Percentiles rank a stretch among this genome's conserved stretches.
These are phyloP conservation scores for Sporisorium reilianum DNA, from an alignment of 1,284 basidiomycete genomes.

Conservation along the genomic window DNA sequence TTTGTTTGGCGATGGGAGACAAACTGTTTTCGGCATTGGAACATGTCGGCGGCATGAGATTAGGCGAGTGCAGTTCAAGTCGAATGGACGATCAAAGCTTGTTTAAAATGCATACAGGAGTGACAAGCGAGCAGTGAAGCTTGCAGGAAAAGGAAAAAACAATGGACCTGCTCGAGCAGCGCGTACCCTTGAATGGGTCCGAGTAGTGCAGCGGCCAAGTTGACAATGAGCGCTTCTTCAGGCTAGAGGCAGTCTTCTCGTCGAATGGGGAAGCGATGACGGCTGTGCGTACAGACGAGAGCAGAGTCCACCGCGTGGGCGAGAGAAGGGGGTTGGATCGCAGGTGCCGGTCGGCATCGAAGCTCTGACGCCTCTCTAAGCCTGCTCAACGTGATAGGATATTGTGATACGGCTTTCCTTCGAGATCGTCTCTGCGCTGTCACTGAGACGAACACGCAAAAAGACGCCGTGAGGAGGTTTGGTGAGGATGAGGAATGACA, in stretches of 20 bases:
- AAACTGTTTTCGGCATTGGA: slow-evolving; percentile 22
- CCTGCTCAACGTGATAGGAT: not conserved
- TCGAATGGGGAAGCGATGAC: too few relatives aligned
- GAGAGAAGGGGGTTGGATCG: slow-evolving; percentile 5
- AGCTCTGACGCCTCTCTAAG: not conserved
- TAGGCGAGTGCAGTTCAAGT: not conserved
- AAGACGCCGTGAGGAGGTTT: not conserved
- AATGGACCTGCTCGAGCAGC: not conserved
- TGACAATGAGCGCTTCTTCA: not conserved
- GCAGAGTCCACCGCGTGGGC: slow-evolving; percentile 2
- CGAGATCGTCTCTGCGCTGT: not conserved
- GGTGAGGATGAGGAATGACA: slow-evolving; percentile 13
- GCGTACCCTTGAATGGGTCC: not conserved
- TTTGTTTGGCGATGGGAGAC: not conserved
- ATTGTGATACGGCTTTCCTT: not conserved
- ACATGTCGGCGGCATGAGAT: slow-evolving; percentile 35
- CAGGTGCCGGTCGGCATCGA: slow-evolving; percentile 8
- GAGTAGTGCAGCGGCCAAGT: not conserved
- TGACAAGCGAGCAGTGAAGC: not conserved
- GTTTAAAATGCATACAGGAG: slow-evolving; percentile 1
- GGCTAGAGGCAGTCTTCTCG: not conserved
- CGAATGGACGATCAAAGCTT: not conserved
- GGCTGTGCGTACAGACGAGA: not conserved
- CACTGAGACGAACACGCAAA: not conserved
- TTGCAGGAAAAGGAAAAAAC: not conserved